Percentiles rank a stretch among this genome's conserved stretches.
Evolutionary conservation across 2,329 filamentous ascomycete genomes (phyloP).

Genomic region (Ophiostoma triangulosporum): DNA sequence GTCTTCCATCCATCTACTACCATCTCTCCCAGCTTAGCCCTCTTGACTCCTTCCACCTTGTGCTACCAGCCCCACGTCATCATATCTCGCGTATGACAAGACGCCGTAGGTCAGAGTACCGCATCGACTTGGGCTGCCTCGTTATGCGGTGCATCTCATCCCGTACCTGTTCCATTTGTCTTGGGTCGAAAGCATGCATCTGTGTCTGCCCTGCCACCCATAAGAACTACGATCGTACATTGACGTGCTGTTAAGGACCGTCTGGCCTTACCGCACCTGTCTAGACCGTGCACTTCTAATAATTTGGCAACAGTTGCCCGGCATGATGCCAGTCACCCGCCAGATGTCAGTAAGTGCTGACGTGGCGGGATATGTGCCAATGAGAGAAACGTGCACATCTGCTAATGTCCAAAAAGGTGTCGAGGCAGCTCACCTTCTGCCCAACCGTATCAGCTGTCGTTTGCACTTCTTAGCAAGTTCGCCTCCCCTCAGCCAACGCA

Average conservation of each 20-base stretch:
- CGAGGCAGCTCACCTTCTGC: too few species aligned
- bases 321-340: too few species aligned
- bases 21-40: neutral
- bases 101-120: neutral
- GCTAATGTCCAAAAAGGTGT: neutral
- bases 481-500: too few species aligned
- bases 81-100: neutral
- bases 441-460: too few species aligned
- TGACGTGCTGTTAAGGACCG: too few species aligned
- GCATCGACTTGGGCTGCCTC: neutral
- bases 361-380: neutral
- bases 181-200: neutral
- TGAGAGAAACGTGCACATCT: neutral
- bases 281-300: neutral
- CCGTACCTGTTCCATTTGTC: neutral
- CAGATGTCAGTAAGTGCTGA: too few species aligned
- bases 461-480: too few species aligned
- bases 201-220: neutral
- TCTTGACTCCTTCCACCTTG: neutral
- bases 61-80: neutral
- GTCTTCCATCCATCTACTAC: neutral
- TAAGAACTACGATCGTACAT: too few species aligned
- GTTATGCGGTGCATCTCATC: neutral
- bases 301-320: neutral
- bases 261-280: neutral